Conservation (phyloP, 805 yeast genomes). For the Saturnispora sanitii region DNA sequence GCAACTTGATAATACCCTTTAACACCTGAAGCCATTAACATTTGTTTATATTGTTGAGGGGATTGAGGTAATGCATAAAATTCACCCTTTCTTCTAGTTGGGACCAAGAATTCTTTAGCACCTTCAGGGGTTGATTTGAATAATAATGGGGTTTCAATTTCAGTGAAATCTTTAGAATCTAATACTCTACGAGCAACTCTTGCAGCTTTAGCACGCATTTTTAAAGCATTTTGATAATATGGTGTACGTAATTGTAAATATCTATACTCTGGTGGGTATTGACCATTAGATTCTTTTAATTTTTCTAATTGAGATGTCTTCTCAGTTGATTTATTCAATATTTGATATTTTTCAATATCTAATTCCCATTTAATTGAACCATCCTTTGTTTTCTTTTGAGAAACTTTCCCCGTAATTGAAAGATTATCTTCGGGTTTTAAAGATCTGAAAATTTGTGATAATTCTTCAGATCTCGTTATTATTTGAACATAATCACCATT, state of each 20-base stretch:
- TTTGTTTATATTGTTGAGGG: conserved; percentile 95
- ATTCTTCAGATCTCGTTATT: conserved; percentile 30
- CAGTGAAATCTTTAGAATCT: conserved; percentile 45
- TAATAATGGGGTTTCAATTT: conserved; percentile 84
- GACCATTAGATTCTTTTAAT: conserved; percentile 42
- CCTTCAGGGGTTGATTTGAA: conserved; percentile 98
- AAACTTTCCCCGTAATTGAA: conserved; percentile 46
- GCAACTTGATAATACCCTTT: conserved; percentile 84
- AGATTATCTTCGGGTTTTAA: conserved; percentile 69
- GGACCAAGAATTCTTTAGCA: conserved; percentile 91
- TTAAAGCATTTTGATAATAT: conserved; percentile 45
- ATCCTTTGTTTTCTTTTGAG: conserved; percentile 23
- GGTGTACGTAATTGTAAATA: conserved; percentile 69
- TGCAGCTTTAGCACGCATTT: conserved; percentile 48
- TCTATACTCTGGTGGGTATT: conserved; percentile 71
- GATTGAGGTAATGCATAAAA: conserved; percentile 94
- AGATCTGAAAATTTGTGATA: conserved; percentile 32
- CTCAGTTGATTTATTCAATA: conserved; percentile 52
- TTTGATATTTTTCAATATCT: conserved; percentile 37
- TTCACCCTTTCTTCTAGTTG: conserved; percentile 53
- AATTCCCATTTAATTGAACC: conserved; percentile 42
- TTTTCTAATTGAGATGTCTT: conserved; percentile 58
- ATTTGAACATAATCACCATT: conserved; percentile 61
- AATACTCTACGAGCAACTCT: conserved; percentile 30
- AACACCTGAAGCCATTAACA: conserved; percentile 90